A percentile compares a stretch with the other conserved stretches of the same genome.
Conservation (phyloP, 1,284 basidiomycete species). For the Ceratobasidium sp. region DNA sequence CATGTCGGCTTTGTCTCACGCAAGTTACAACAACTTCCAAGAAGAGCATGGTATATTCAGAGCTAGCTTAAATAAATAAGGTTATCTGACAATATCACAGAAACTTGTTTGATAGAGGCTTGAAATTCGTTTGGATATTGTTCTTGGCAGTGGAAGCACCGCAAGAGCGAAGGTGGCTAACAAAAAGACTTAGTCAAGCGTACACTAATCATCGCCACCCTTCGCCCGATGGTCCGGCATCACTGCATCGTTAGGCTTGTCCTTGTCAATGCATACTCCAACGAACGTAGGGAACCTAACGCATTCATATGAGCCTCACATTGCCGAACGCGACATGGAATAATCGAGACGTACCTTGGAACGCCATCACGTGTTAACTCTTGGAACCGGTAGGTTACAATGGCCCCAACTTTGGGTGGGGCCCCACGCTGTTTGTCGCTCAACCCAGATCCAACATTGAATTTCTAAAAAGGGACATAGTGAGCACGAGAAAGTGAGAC, state of each 20-base stretch:
- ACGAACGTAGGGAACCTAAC: slow-evolving; percentile 72
- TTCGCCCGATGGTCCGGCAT: slow-evolving; percentile 52
- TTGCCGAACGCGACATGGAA: neutral
- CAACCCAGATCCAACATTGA: slow-evolving; percentile 70
- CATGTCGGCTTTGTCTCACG: no score
- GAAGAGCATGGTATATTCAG: no score
- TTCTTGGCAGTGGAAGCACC: no score
- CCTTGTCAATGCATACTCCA: slow-evolving; percentile 69
- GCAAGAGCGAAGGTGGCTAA: no score
- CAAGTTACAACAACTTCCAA: no score
- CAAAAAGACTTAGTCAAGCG: neutral
- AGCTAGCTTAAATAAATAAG: no score
- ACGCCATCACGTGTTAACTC: slow-evolving; percentile 72
- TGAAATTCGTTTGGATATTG: no score
- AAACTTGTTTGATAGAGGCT: no score
- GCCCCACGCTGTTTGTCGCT: slow-evolving; percentile 66
- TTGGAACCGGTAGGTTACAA: slow-evolving; percentile 75
- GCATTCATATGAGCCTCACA: slow-evolving; percentile 34
- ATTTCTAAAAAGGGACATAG: slow-evolving; percentile 58
- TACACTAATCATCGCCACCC: slow-evolving; percentile 27
- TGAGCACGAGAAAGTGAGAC: neutral
- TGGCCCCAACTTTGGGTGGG: slow-evolving; percentile 70
- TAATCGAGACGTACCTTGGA: slow-evolving; percentile 61
- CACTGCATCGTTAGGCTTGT: slow-evolving; percentile 68
- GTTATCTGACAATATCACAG: no score